phyloP scores from a whole-genome alignment of 257 asterid species.

The Lantana camara region DNA sequence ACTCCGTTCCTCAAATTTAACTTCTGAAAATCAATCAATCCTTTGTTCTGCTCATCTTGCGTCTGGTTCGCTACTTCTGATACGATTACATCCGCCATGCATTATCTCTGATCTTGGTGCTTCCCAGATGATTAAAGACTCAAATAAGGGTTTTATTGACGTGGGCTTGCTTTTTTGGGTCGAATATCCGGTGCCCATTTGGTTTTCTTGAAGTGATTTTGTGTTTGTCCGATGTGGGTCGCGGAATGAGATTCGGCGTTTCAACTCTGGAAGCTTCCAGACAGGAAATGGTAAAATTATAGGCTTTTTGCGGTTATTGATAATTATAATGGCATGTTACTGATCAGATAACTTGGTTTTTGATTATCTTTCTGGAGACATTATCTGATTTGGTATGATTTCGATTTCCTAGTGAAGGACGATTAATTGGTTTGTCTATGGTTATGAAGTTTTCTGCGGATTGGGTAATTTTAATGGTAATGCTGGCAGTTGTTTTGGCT shows the following conservation, averaged over 20 bases:
- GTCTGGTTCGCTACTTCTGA: not conserved
- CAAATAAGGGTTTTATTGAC: not conserved
- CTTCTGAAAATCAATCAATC: not conserved
- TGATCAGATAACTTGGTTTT: slow-evolving; percentile 19
- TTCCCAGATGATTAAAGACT: slow-evolving; percentile 22
- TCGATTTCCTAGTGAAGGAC: slow-evolving; percentile 19
- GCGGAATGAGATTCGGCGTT: slow-evolving; percentile 14
- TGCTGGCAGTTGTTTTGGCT: slow-evolving; percentile 4
- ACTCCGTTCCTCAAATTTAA: slow-evolving; percentile 7
- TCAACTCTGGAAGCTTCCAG: slow-evolving; percentile 12
- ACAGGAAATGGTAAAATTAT: slow-evolving; percentile 1
- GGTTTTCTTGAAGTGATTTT: not conserved
- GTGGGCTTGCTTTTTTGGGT: slow-evolving; percentile 9
- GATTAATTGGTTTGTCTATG: slow-evolving; percentile 19
- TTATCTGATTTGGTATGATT: slow-evolving; percentile 28
- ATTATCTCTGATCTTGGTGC: slow-evolving; percentile 19
- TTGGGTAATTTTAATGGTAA: slow-evolving; percentile 21
- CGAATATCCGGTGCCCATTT: slow-evolving; percentile 25
- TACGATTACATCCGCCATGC: slow-evolving; percentile 10
- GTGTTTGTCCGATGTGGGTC: slow-evolving; percentile 5
- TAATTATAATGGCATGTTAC: not conserved
- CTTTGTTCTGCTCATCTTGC: not conserved
- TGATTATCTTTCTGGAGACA: slow-evolving; percentile 17
- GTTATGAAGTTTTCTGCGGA: slow-evolving; percentile 24
- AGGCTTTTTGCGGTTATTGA: not conserved